These are phyloP conservation scores for Magnolia kwangsiensis DNA, from an alignment of 164 flowering plant species.

Conservation along the genomic window DNA sequence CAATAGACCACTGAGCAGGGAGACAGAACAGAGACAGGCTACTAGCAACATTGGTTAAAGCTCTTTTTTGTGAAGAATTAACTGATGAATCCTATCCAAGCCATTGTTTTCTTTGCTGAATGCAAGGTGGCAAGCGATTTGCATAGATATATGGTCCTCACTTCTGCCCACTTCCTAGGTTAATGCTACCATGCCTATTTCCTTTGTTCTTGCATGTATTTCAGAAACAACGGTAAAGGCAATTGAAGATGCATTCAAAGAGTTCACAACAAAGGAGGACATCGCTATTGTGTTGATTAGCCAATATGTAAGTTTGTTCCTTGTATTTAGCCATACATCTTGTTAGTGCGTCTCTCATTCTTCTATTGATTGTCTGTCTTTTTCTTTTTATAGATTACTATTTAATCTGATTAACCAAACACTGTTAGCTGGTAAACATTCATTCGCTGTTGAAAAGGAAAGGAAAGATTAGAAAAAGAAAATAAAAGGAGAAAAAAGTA, in stretches of 20 bases:
- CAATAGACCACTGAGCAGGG: too few species aligned
- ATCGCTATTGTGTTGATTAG: slow-evolving; percentile 89
- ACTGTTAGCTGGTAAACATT: too few species aligned
- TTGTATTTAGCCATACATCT: neutral
- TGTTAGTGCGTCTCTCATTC: too few species aligned
- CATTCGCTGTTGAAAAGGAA: too few species aligned
- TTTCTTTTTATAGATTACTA: neutral
- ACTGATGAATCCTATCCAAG: neutral
- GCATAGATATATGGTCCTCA: neutral
- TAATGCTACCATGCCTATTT: neutral
- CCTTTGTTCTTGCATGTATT: neutral
- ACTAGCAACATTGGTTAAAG: too few species aligned
- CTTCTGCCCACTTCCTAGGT: neutral
- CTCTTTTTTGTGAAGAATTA: too few species aligned
- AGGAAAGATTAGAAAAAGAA: too few species aligned
- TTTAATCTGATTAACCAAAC: too few species aligned
- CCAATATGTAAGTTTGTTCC: slow-evolving; percentile 74
- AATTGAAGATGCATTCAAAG: slow-evolving; percentile 97
- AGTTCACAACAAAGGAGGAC: slow-evolving; percentile 87
- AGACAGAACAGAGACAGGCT: too few species aligned
- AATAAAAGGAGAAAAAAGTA: too few species aligned
- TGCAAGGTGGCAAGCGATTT: neutral
- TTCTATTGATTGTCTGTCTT: neutral
- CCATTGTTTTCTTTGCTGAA: neutral
- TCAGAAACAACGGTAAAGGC: slow-evolving; percentile 86